phyloP scores from a whole-genome alignment of 2,329 filamentous ascomycete species.

The Endocalyx cinctus region DNA sequence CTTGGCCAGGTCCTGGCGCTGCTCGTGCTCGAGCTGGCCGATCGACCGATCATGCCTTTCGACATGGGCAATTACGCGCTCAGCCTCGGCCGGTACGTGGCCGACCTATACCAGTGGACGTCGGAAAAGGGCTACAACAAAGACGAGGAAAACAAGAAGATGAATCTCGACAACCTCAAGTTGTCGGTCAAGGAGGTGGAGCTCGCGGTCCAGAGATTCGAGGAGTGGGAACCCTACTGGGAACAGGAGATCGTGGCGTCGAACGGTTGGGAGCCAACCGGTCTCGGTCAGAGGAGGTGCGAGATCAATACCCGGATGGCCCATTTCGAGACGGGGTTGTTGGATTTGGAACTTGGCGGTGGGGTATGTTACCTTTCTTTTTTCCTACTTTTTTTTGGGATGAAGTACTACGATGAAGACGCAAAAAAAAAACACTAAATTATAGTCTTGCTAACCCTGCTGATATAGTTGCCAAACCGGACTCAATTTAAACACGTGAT shows the following conservation, averaged over 20 bases:
- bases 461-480: constrained; percentile 67
- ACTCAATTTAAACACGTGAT: constrained; percentile 93
- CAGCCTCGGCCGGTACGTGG: constrained; percentile 59
- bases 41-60: constrained; percentile 77
- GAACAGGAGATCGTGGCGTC: constrained; percentile 64
- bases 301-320: constrained; percentile 76
- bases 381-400: background rate
- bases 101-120: constrained; percentile 62
- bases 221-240: constrained; percentile 75
- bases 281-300: constrained; percentile 62
- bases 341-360: constrained; percentile 68
- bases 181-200: constrained; percentile 60
- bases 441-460: too few relatives aligned
- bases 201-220: constrained; percentile 59
- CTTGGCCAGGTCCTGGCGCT: constrained; percentile 77
- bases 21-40: constrained; percentile 78
- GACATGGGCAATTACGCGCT: constrained; percentile 71
- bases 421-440: too few relatives aligned
- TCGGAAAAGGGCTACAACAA: constrained; percentile 45
- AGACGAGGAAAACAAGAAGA: constrained; percentile 22
- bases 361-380: constrained; percentile 60
- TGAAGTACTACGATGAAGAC: too few relatives aligned
- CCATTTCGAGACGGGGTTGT: constrained; percentile 73
- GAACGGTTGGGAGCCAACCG: constrained; percentile 71
- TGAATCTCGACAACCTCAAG: constrained; percentile 56